phyloP scores from a whole-genome alignment of 768 basidiomycete species.

The Mycena belliarum region DNA sequence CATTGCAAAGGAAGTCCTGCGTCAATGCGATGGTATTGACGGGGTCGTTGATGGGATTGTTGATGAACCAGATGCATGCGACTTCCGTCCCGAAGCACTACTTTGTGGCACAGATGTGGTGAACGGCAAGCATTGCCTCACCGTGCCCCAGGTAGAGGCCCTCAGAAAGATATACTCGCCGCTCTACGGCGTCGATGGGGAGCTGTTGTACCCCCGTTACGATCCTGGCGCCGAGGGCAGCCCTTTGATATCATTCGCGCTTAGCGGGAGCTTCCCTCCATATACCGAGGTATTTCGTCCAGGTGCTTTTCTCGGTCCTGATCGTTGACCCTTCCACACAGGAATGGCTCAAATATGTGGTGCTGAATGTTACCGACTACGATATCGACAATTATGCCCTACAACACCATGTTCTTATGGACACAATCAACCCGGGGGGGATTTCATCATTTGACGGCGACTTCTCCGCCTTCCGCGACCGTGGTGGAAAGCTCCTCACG shows the following conservation, averaged over 20 bases:
- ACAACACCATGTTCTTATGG: background rate
- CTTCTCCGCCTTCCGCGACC: constrained; percentile 20
- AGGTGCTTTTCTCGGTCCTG: background rate
- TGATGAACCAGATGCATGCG: constrained; percentile 25
- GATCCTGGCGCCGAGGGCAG: constrained; percentile 10
- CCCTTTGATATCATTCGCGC: background rate
- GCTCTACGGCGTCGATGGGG: constrained; percentile 15
- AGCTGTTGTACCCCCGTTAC: constrained; percentile 16
- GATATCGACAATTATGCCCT: constrained; percentile 5
- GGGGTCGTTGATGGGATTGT: constrained; percentile 26
- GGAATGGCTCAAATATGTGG: constrained; percentile 14
- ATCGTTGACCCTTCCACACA: background rate
- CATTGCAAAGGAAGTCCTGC: constrained; percentile 20
- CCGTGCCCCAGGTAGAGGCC: constrained; percentile 21
- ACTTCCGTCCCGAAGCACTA: constrained; percentile 24
- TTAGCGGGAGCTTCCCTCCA: background rate
- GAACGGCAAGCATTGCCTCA: constrained; percentile 17
- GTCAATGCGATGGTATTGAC: constrained; percentile 19
- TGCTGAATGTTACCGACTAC: constrained; percentile 6
- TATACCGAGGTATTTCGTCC: background rate
- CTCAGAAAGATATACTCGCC: constrained; percentile 23
- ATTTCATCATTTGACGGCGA: constrained; percentile 18
- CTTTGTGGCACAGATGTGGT: constrained; percentile 9
- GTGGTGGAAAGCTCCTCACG: constrained; percentile 27
- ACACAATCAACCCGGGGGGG: constrained; percentile 1